Percentiles rank a stretch among this genome's conserved stretches.
Conservation (phyloP, 305 asterid genomes). For the Fraxinus angustifolia region DNA sequence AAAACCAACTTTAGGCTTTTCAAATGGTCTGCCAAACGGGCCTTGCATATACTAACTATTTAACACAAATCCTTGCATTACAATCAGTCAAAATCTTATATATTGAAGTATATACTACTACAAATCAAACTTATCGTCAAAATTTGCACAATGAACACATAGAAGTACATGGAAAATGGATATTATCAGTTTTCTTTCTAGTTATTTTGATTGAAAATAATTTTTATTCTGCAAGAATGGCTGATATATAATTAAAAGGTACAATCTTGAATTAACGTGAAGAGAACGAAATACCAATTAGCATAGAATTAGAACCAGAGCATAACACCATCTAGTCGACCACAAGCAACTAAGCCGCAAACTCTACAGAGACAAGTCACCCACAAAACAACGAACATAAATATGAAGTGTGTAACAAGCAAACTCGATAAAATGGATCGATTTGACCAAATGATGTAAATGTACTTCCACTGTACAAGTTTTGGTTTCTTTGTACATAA, state of each 20-base stretch:
- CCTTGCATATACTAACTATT: not conserved
- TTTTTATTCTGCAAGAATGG: not conserved
- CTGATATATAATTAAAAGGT: not conserved
- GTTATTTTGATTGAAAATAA: not conserved
- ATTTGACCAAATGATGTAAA: not conserved
- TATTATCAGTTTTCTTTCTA: not conserved
- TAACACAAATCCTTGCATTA: not conserved
- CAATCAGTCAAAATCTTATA: not conserved
- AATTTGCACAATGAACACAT: not conserved
- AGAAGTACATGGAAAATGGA: not conserved
- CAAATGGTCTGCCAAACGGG: not conserved
- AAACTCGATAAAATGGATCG: not conserved
- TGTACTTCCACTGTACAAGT: not conserved
- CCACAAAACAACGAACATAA: not conserved
- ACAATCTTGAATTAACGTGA: not conserved
- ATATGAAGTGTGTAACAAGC: not conserved
- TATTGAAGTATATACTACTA: not conserved
- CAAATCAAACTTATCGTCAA: not conserved
- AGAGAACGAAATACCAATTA: not conserved
- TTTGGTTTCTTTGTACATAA: not conserved
- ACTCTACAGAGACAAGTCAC: not conserved
- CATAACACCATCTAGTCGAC: not conserved
- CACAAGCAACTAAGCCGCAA: not conserved
- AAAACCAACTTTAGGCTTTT: not conserved
- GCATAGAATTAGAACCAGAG: not conserved